A percentile compares a stretch with the other conserved stretches of the same genome.
Evolutionary conservation across 225 moss, liverwort and hornwort species (phyloP).

Genomic region (Thuidium tamariscinum): DNA sequence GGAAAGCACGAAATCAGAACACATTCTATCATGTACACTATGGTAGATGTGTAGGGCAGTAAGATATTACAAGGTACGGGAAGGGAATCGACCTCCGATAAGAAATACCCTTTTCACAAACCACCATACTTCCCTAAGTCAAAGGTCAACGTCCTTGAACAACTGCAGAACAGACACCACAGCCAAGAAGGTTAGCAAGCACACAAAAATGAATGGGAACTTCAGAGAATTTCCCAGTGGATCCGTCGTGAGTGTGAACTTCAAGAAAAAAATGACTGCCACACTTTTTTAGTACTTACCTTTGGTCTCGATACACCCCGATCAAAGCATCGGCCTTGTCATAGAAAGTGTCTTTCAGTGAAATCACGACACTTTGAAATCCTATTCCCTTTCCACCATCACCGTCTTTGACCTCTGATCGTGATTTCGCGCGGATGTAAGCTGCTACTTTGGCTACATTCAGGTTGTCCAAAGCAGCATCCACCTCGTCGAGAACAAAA

Average conservation of each 20-base stretch:
- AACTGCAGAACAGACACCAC: conserved; percentile 23
- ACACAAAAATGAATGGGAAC: conserved; percentile 10
- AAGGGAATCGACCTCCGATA: not conserved
- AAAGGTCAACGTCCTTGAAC: conserved; percentile 55
- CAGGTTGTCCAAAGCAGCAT: conserved; percentile 90
- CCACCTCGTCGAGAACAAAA: conserved; percentile 94
- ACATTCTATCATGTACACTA: conserved; percentile 1
- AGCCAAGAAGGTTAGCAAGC: not conserved
- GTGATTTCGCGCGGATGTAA: conserved; percentile 84
- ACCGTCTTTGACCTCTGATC: conserved; percentile 64
- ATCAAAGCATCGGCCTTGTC: conserved; percentile 95
- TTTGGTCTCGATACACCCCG: conserved; percentile 82
- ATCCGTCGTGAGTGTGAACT: not conserved
- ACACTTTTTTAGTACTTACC: conserved; percentile 10
- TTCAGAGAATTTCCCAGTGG: not conserved
- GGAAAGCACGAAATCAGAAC: not conserved
- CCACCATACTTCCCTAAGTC: conserved; percentile 54
- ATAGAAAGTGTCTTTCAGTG: conserved; percentile 90
- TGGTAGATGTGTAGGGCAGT: not conserved
- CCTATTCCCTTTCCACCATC: conserved; percentile 81
- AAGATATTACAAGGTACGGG: conserved; percentile 5
- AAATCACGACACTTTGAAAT: conserved; percentile 97
- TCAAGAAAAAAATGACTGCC: not conserved
- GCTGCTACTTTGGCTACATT: conserved; percentile 98
- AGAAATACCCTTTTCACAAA: conserved; percentile 19